A percentile compares a stretch with the other conserved stretches of the same genome.
Evolutionary conservation across 768 basidiomycete species (phyloP).

Genomic region (Boletus rufocinnamomeus): DNA sequence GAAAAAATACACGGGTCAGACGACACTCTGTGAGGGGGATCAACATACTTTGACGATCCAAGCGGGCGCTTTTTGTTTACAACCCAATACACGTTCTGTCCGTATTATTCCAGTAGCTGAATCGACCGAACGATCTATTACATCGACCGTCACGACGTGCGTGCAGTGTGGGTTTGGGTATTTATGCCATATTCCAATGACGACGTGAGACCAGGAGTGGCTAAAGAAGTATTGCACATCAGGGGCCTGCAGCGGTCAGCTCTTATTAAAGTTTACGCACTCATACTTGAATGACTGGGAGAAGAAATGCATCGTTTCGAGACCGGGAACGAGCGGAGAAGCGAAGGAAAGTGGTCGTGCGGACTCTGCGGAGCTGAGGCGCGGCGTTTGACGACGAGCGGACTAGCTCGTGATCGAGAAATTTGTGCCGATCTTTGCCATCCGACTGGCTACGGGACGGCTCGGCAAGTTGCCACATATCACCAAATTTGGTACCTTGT

Average conservation of each 20-base stretch:
- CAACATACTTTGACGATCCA: constrained; percentile 90
- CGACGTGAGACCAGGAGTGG: constrained; percentile 88
- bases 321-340: constrained; percentile 26
- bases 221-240: constrained; percentile 41
- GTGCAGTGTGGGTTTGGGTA: constrained; percentile 93
- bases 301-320: constrained; percentile 75
- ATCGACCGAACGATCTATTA: constrained; percentile 82
- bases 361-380: constrained; percentile 18
- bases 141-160: constrained; percentile 86
- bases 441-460: constrained; percentile 33
- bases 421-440: constrained; percentile 12
- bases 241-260: constrained; percentile 4
- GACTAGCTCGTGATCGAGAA: constrained; percentile 10
- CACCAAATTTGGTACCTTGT: neutral
- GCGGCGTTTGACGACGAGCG: constrained; percentile 16
- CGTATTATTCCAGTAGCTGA: constrained; percentile 84
- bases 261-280: constrained; percentile 46
- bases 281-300: constrained; percentile 83
- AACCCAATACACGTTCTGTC: constrained; percentile 87
- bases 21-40: constrained; percentile 5
- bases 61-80: constrained; percentile 86
- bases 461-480: constrained; percentile 15
- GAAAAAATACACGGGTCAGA: constrained; percentile 1
- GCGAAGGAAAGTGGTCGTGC: constrained; percentile 25
- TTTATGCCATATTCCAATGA: constrained; percentile 93